Percentiles rank a stretch among this genome's conserved stretches.
phyloP scores from a whole-genome alignment of 345 rosid genomes.

The Carallia brachiata region DNA sequence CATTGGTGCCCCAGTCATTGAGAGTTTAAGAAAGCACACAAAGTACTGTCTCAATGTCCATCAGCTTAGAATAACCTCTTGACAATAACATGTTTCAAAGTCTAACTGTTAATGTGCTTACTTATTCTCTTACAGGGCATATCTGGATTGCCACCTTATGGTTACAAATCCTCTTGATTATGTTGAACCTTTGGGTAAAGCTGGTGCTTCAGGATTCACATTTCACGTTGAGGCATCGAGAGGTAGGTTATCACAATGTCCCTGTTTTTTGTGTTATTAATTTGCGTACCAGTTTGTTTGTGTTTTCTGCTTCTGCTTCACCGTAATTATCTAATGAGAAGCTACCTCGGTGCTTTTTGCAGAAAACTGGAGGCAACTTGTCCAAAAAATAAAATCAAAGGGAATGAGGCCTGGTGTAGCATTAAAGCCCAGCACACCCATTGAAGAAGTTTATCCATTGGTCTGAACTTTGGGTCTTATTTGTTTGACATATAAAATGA shows the following conservation, averaged over 20 bases:
- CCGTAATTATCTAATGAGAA: not conserved
- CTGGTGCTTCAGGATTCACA: slow-evolving; percentile 97
- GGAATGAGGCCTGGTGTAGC: slow-evolving; percentile 95
- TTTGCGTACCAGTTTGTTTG: not conserved
- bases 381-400: slow-evolving; percentile 56
- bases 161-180: slow-evolving; percentile 91
- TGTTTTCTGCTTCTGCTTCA: not conserved
- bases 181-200: slow-evolving; percentile 64
- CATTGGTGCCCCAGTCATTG: slow-evolving; percentile 82
- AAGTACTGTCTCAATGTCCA: slow-evolving; percentile 36
- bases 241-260: slow-evolving; percentile 41
- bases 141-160: slow-evolving; percentile 94
- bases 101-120: not conserved
- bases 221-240: slow-evolving; percentile 82
- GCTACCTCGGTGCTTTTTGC: slow-evolving; percentile 16
- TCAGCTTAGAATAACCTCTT: not conserved
- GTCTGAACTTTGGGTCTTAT: slow-evolving; percentile 32
- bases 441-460: slow-evolving; percentile 86
- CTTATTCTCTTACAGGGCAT: slow-evolving; percentile 52
- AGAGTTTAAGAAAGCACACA: slow-evolving; percentile 88
- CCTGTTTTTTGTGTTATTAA: not conserved
- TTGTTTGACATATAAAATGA: not conserved
- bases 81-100: not conserved
- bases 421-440: slow-evolving; percentile 74
- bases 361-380: slow-evolving; percentile 86